phyloP scores from a whole-genome alignment of 2,329 filamentous ascomycete species.

The Diaporthe destruens region DNA sequence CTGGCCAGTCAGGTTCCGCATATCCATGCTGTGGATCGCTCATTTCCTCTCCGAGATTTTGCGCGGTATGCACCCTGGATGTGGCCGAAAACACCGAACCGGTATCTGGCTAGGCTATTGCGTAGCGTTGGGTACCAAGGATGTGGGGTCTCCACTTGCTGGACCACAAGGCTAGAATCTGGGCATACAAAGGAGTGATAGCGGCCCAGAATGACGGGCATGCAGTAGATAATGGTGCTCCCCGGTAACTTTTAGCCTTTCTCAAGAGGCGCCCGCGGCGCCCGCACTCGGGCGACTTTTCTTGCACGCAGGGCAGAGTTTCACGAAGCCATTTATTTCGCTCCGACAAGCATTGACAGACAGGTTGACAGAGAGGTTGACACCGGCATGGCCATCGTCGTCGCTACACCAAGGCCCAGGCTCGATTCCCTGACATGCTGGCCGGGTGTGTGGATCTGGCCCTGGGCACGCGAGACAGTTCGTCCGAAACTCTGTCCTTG shows the following conservation, averaged over 20 bases:
- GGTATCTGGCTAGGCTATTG: conserved; percentile 1
- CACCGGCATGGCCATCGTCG: neutral
- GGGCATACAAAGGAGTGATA: neutral
- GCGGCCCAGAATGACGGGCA: neutral
- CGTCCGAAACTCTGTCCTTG: conserved; percentile 29
- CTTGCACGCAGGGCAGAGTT: neutral
- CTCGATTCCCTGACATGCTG: neutral
- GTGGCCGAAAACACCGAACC: neutral
- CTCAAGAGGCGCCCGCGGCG: conserved; percentile 13
- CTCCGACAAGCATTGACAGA: too few relatives aligned
- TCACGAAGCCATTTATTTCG: conserved; percentile 10
- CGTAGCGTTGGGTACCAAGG: conserved; percentile 11
- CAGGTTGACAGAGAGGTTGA: too few relatives aligned
- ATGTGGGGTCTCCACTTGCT: neutral
- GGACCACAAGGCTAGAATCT: conserved; percentile 7
- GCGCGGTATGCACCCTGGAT: neutral
- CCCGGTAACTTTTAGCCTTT: neutral
- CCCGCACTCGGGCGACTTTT: conserved; percentile 6
- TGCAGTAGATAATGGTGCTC: neutral
- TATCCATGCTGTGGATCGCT: conserved; percentile 18
- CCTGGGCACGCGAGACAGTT: conserved; percentile 17
- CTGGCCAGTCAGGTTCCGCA: conserved; percentile 8
- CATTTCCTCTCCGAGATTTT: neutral
- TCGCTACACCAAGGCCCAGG: neutral
- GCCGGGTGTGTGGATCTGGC: neutral